Conservation (phyloP, 257 asterid species). For the Penstemon davidsonii region DNA sequence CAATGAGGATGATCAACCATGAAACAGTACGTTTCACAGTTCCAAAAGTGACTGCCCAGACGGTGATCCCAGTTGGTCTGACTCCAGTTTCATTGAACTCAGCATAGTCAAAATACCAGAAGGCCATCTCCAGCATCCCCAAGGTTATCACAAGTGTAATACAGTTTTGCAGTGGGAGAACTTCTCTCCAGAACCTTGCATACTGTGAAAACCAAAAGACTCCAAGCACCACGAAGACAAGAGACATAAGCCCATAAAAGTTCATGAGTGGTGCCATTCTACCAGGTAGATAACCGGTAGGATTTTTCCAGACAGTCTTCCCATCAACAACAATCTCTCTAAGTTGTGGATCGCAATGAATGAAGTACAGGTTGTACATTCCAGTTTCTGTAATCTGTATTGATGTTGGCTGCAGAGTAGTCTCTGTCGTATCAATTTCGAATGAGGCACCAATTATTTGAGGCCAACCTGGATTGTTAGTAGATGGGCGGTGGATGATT, state of each 20-base stretch:
- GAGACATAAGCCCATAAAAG: conserved; percentile 85
- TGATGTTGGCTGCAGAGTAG: conserved; percentile 59
- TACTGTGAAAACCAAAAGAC: conserved; percentile 94
- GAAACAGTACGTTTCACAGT: conserved; percentile 85
- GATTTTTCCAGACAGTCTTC: conserved; percentile 93
- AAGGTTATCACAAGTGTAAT: conserved; percentile 81
- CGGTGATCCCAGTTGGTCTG: conserved; percentile 83
- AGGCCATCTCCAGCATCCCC: conserved; percentile 92
- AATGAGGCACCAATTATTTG: conserved; percentile 72
- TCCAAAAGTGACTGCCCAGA: conserved; percentile 97
- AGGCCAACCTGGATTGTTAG: conserved; percentile 88
- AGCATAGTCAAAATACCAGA: conserved; percentile 95
- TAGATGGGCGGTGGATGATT: conserved; percentile 81
- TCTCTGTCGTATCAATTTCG: conserved; percentile 47
- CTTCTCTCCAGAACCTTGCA: conserved; percentile 89
- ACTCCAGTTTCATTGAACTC: conserved; percentile 86
- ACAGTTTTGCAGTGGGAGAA: conserved; percentile 83
- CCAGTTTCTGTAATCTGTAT: conserved; percentile 80
- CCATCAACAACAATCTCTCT: conserved; percentile 72
- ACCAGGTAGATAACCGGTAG: conserved; percentile 91
- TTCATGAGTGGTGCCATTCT: conserved; percentile 97
- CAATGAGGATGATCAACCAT: conserved; percentile 72
- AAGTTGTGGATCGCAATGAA: conserved; percentile 82
- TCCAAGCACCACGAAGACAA: conserved; percentile 80
- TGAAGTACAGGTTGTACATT: conserved; percentile 90